A percentile compares a stretch with the other conserved stretches of the same genome.
Evolutionary conservation across 2,329 filamentous ascomycete species (phyloP).

Genomic region (Ophiostoma sp.): DNA sequence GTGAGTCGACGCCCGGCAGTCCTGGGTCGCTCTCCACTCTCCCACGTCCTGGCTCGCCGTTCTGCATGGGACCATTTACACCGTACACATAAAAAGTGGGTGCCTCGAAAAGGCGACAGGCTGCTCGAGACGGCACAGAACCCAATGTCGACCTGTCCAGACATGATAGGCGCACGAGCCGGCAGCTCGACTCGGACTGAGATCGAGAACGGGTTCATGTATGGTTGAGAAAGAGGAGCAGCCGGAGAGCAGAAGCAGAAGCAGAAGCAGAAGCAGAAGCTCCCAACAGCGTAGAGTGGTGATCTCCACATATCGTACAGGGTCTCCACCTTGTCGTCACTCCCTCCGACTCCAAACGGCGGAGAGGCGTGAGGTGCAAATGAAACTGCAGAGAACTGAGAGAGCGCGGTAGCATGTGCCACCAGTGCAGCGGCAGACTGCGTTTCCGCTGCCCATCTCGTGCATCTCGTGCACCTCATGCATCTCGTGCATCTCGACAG

Average conservation of each 20-base stretch:
- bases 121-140: too few relatives aligned
- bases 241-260: too few relatives aligned
- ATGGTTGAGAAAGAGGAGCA: too few relatives aligned
- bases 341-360: too few relatives aligned
- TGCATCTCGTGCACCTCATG: not conserved
- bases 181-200: too few relatives aligned
- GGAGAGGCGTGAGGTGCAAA: not conserved
- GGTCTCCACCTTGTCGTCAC: too few relatives aligned
- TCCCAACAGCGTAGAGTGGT: too few relatives aligned
- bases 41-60: not conserved
- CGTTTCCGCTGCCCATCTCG: not conserved
- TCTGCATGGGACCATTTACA: slow-evolving; percentile 3
- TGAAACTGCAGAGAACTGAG: not conserved
- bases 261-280: too few relatives aligned
- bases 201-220: not conserved
- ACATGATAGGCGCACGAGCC: not conserved
- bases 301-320: too few relatives aligned
- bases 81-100: slow-evolving; percentile 8
- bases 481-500: not conserved
- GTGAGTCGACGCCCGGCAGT: not conserved
- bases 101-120: not conserved
- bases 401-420: not conserved
- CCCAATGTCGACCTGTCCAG: not conserved
- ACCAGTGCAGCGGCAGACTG: not conserved
- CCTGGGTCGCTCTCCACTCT: not conserved